Evolutionary conservation across 495 filamentous ascomycete genomes (phyloP), one percentile per base, ranked within the genome.

Genomic region (Hypoxylon fragiforme): DNA sequence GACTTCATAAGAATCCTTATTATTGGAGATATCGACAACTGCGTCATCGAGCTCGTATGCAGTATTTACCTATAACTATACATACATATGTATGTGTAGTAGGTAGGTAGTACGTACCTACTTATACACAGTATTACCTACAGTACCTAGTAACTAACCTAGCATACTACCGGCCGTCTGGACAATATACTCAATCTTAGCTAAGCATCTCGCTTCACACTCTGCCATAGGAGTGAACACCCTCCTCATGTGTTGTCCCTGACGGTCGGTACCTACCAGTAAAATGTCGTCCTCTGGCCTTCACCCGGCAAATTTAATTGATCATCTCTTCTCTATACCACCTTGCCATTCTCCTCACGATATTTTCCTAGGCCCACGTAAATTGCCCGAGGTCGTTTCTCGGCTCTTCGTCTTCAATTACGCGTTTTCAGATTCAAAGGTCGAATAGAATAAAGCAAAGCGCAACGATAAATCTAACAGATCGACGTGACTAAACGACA

Each of bases 241-340:
- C 43, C 30, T 47, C 44, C 16, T 22, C 26, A n/a, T 31, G 32
- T 21, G 49, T 49, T 44, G 57, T 50, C 22, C 57, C 57, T 30
- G 24, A 21, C 36, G 19, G 36, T 50, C 57, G 57, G 58, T 52
- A 62, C 53, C 40, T 52, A 62, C 53, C 40, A 44, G 37, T 32
- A 37, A 30, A 4, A 51, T 42, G 36, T 32, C 46, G 24, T 40
- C 35, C 44, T 62, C 47, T 48, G 18, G 21, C 38, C 52, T 56
- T 57, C 58, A 49, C 38, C 52, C 58, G 58, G 58, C 58, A 62
- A 62, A 57, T 52, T 48, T 57, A 41, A 57, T 53, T 62, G 58
- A 62, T 62, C 52, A 31, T 57, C 58, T 16, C 44, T 53, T 38
- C 36, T 44, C 46, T 53, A 32, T 22, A 44, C 52, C 47, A 57